These are phyloP conservation scores for Arxiozyma heterogenica DNA, from an alignment of 1,139 yeast species.

Conservation along the genomic window DNA sequence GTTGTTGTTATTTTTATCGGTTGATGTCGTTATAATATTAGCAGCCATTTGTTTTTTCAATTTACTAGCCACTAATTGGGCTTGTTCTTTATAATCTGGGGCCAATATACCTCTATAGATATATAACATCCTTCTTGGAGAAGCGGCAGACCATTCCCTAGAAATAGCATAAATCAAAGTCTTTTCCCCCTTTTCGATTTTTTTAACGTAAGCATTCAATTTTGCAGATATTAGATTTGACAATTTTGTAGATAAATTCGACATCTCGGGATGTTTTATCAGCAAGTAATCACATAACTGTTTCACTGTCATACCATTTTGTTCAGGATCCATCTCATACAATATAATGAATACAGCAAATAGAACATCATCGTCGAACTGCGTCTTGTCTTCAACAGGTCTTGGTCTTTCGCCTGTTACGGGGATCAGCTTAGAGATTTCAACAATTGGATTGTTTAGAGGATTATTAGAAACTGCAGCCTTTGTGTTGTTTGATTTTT, in stretches of 20 bases:
- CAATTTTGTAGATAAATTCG: slow-evolving; percentile 67
- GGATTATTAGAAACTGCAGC: slow-evolving; percentile 7
- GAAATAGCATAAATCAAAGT: slow-evolving; percentile 62
- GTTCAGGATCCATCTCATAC: slow-evolving; percentile 56
- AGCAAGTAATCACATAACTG: slow-evolving; percentile 69
- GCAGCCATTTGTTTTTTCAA: slow-evolving; percentile 16
- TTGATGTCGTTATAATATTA: neutral
- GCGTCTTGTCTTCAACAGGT: slow-evolving; percentile 53
- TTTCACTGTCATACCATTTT: slow-evolving; percentile 76
- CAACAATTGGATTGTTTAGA: slow-evolving; percentile 43
- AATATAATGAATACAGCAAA: slow-evolving; percentile 64
- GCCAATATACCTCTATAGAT: slow-evolving; percentile 72
- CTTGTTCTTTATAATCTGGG: slow-evolving; percentile 61
- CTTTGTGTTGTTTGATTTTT: slow-evolving; percentile 5
- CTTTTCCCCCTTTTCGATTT: slow-evolving; percentile 71
- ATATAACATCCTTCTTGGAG: slow-evolving; percentile 81
- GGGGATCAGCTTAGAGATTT: slow-evolving; percentile 69
- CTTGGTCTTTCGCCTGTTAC: slow-evolving; percentile 72
- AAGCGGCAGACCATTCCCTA: slow-evolving; percentile 83
- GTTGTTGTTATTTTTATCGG: neutral
- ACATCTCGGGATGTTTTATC: slow-evolving; percentile 73
- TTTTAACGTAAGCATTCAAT: slow-evolving; percentile 71
- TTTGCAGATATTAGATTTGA: slow-evolving; percentile 75
- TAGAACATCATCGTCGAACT: slow-evolving; percentile 67
- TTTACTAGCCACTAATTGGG: slow-evolving; percentile 42